phyloP scores from a whole-genome alignment of 2,329 filamentous ascomycete species.

The Aureobasidium uvarum region DNA sequence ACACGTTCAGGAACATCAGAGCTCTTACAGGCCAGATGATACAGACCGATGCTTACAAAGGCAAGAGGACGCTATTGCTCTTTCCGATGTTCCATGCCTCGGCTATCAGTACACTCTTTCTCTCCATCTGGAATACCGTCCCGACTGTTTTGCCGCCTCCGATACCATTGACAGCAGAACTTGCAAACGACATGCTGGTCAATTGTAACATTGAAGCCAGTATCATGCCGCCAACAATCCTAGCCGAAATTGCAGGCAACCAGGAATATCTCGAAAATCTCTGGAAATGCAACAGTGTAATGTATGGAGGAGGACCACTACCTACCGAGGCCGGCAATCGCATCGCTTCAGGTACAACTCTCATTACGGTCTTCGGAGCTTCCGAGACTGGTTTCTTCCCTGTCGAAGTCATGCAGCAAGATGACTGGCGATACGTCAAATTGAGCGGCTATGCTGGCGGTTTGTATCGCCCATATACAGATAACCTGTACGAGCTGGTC shows the following conservation, averaged over 20 bases:
- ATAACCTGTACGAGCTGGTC: conserved; percentile 40
- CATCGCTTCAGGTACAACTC: conserved; percentile 21
- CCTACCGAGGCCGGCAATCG: conserved; percentile 23
- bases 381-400: conserved; percentile 30
- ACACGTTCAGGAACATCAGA: conserved; percentile 42
- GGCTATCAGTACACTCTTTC: conserved; percentile 2
- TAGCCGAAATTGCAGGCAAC: conserved; percentile 25
- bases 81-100: conserved; percentile 21
- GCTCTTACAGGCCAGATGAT: conserved; percentile 27
- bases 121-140: conserved; percentile 7
- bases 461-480: conserved; percentile 21
- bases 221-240: conserved; percentile 25
- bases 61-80: neutral
- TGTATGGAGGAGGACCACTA: conserved; percentile 28
- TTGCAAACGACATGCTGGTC: conserved; percentile 16
- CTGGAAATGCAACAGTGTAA: neutral
- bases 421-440: conserved; percentile 31
- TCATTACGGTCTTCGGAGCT: conserved; percentile 25
- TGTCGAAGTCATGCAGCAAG: conserved; percentile 27
- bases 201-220: conserved; percentile 17
- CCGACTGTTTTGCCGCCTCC: conserved; percentile 5
- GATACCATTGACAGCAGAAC: conserved; percentile 4
- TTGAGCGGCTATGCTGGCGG: conserved; percentile 28
- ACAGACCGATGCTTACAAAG: neutral
- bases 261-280: neutral